Evolutionary conservation across 2,329 filamentous ascomycete genomes (phyloP), one percentile per base, ranked within the genome.

Genomic region (Dactylonectria estremocensis): DNA sequence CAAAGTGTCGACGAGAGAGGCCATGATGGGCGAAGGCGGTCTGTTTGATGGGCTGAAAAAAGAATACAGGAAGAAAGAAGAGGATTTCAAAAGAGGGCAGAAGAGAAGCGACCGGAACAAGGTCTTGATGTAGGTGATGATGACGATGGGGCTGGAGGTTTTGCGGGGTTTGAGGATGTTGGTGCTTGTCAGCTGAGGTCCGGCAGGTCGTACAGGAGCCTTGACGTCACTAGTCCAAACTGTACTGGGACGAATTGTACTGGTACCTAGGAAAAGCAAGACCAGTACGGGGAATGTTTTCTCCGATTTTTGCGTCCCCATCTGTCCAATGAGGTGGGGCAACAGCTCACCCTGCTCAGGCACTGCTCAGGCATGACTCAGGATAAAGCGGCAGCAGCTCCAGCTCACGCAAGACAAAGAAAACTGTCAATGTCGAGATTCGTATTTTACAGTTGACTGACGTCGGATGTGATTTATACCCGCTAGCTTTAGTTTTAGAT

Each of bases 1-100:
- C 43, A 75, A 64, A 16, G 67, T 74, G 13, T 76, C 67, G 35
- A 58, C 43, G 45, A 75, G 73, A 16, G 70, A 65, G 9, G 72
- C 53, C 73, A 75, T 75, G 14, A 62, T 74, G 64, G 50, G 16
- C 45, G 18, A 50, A 7, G 24, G 11, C 8, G 46, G 50, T 58
- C 33, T 33, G 20, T 58, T 65, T 48, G 52, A 52, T 31, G 33
- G 13, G 8, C 2, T 61, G 24, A 14, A 13, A 58, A 45, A 49
- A 50, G n/a, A 22, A 63, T 66, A 20, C 4, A 54, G 46, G 48
- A 45, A 22, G 33, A 28, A 48, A 48, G 4, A 28, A 49, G 22
- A 35, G 3, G 13, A 40, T 40, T 46, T 49, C 22, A 48, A 40
- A 43, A 53, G 40, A 52, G 20, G 22, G 8, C 35, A 61, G 46